Percentiles rank a stretch among this genome's conserved stretches.
These are phyloP conservation scores for Fusarium poae DNA, from an alignment of 2,329 filamentous ascomycete genomes.

Conservation along the genomic window DNA sequence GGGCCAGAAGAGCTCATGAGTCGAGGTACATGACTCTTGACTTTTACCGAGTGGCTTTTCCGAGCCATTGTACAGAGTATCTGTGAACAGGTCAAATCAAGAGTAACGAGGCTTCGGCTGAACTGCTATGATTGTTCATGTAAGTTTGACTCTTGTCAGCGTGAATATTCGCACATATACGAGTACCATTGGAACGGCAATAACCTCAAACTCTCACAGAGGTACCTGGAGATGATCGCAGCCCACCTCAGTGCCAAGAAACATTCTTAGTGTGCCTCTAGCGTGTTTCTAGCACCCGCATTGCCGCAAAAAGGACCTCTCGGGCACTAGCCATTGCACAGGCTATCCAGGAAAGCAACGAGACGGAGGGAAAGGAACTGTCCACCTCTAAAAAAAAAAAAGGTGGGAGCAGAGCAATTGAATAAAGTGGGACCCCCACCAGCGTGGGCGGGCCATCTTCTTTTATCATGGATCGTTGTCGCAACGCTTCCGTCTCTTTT, in stretches of 20 bases:
- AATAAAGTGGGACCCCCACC: slow-evolving; percentile 46
- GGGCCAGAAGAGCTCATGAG: slow-evolving; percentile 32
- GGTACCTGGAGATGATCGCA: slow-evolving; percentile 26
- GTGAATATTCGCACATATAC: slow-evolving; percentile 15
- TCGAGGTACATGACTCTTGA: slow-evolving; percentile 25
- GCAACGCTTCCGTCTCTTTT: slow-evolving; percentile 44
- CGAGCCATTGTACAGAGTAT: slow-evolving; percentile 9
- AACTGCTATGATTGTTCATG: background rate
- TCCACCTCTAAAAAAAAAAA: background rate
- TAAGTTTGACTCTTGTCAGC: background rate
- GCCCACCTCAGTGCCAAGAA: slow-evolving; percentile 27
- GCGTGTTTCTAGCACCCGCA: slow-evolving; percentile 40
- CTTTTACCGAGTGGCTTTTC: slow-evolving; percentile 7
- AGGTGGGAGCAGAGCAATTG: slow-evolving; percentile 11
- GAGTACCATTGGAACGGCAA: background rate
- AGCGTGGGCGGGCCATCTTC: slow-evolving; percentile 40
- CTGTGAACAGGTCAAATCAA: background rate
- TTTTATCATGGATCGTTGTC: slow-evolving; percentile 49
- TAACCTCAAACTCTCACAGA: background rate
- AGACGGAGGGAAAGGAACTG: slow-evolving; percentile 21
- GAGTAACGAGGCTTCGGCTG: background rate
- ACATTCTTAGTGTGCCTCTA: slow-evolving; percentile 38
- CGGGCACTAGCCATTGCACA: slow-evolving; percentile 18
- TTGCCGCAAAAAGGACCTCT: slow-evolving; percentile 16
- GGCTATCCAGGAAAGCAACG: slow-evolving; percentile 15